phyloP scores from a whole-genome alignment of 2,329 filamentous ascomycete genomes.

The Diplodia mutila region DNA sequence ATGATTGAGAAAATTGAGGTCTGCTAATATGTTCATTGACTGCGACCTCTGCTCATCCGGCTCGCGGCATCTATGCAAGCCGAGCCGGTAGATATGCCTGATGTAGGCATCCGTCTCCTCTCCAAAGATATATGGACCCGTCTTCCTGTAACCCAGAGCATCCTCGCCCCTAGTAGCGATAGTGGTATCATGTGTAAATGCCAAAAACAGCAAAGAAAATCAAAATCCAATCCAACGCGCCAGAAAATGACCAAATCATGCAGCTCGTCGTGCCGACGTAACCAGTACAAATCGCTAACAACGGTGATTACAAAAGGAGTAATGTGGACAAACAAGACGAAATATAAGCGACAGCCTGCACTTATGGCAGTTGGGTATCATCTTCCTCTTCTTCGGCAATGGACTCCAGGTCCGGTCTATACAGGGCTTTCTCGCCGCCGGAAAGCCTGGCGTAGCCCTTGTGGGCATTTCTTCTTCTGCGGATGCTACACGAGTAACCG shows the following conservation, averaged over 20 bases:
- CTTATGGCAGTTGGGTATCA: constrained; percentile 26
- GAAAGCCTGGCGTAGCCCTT: constrained; percentile 5
- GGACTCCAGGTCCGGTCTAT: constrained; percentile 20
- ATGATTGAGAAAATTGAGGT: background rate
- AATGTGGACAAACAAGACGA: background rate
- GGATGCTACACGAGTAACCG: background rate
- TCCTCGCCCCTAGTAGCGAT: constrained; percentile 19
- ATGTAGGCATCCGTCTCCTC: background rate
- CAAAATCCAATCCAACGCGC: background rate
- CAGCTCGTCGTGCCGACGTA: constrained; percentile 12
- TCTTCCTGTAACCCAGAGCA: constrained; percentile 19
- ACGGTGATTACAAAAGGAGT: background rate
- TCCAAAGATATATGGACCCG: background rate
- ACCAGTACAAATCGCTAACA: constrained; percentile 22
- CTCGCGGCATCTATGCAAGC: constrained; percentile 8
- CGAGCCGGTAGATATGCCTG: constrained; percentile 10
- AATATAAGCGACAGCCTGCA: constrained; percentile 23
- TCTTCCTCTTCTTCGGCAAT: constrained; percentile 24
- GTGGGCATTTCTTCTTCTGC: constrained; percentile 5
- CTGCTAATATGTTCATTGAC: background rate
- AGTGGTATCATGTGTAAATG: constrained; percentile 24
- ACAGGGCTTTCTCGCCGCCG: constrained; percentile 17
- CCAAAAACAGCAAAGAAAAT: background rate
- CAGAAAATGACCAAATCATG: constrained; percentile 9
- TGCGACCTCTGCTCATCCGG: background rate